Conservation (phyloP, 306 rosid species). For the Rosa multiflora region DNA sequence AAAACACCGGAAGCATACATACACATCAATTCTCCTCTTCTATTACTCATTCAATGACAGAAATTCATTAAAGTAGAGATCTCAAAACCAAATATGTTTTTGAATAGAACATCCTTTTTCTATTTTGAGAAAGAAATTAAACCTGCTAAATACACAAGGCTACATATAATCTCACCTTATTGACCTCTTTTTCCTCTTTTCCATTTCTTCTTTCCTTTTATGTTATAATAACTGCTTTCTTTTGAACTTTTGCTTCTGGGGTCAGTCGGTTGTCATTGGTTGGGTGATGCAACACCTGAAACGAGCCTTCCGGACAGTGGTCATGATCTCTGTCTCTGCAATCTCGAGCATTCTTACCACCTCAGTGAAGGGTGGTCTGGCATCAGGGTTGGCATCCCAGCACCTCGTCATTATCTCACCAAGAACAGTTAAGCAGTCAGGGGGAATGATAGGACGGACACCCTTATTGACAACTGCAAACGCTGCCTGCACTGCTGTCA, state of each 20-base stretch:
- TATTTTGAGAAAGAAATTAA: constrained; percentile 33
- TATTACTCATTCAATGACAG: constrained; percentile 54
- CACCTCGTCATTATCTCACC: constrained; percentile 93
- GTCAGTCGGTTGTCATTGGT: constrained; percentile 85
- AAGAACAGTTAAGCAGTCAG: constrained; percentile 80
- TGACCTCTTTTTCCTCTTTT: constrained; percentile 32
- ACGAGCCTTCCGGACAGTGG: constrained; percentile 91
- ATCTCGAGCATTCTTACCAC: constrained; percentile 87
- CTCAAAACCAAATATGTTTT: constrained; percentile 20
- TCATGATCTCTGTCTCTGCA: constrained; percentile 90
- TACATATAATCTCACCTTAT: constrained; percentile 45
- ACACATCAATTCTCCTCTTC: constrained; percentile 43
- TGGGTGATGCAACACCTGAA: constrained; percentile 92
- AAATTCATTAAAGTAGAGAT: constrained; percentile 46
- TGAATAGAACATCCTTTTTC: constrained; percentile 28
- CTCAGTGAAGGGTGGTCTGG: constrained; percentile 78
- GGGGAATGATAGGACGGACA: constrained; percentile 79
- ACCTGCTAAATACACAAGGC: constrained; percentile 60
- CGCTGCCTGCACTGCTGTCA: constrained; percentile 99
- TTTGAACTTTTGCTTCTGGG: constrained; percentile 28
- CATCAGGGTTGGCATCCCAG: constrained; percentile 98
- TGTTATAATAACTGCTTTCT: constrained; percentile 26
- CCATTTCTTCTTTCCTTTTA: constrained; percentile 21
- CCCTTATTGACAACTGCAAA: constrained; percentile 92
- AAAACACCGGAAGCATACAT: constrained; percentile 36